A percentile compares a stretch with the other conserved stretches of the same genome.
Conservation (phyloP, 2,329 filamentous ascomycete genomes). For the Dactylellina parvicollis region DNA sequence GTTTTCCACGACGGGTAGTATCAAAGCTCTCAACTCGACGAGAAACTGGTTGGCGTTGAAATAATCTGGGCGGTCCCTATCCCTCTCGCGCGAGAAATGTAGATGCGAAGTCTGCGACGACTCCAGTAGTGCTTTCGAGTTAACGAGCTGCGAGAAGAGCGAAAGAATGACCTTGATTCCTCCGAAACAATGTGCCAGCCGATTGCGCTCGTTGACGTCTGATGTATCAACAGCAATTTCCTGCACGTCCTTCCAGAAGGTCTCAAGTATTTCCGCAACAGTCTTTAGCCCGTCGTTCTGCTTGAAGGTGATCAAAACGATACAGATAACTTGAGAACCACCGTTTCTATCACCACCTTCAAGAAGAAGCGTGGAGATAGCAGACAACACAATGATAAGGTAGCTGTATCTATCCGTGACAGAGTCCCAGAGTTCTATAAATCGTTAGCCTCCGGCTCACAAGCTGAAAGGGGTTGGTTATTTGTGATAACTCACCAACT, state of each 20-base stretch:
- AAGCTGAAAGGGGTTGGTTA: background rate
- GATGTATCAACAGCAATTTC: slow-evolving; percentile 60
- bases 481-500: slow-evolving; percentile 56
- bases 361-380: slow-evolving; percentile 79
- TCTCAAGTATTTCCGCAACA: slow-evolving; percentile 76
- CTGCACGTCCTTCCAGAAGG: slow-evolving; percentile 69
- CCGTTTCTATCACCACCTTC: slow-evolving; percentile 69
- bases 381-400: slow-evolving; percentile 81
- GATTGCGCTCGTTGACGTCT: slow-evolving; percentile 59
- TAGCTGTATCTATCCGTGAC: slow-evolving; percentile 77
- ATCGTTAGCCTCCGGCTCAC: slow-evolving; percentile 34
- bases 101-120: slow-evolving; percentile 71
- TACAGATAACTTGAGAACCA: slow-evolving; percentile 70
- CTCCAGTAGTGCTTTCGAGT: slow-evolving; percentile 82
- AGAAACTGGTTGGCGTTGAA: slow-evolving; percentile 79
- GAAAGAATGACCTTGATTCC: slow-evolving; percentile 84
- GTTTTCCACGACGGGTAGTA: slow-evolving; percentile 78
- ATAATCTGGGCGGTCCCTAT: slow-evolving; percentile 69
- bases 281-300: slow-evolving; percentile 78
- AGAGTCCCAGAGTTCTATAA: slow-evolving; percentile 70
- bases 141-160: slow-evolving; percentile 79
- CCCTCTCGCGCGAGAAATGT: slow-evolving; percentile 61
- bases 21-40: slow-evolving; percentile 82
- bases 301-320: slow-evolving; percentile 88
- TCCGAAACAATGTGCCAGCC: slow-evolving; percentile 67